These are phyloP conservation scores for Kazachstania bromeliacearum DNA, from an alignment of 805 yeast genomes.

Conservation along the genomic window DNA sequence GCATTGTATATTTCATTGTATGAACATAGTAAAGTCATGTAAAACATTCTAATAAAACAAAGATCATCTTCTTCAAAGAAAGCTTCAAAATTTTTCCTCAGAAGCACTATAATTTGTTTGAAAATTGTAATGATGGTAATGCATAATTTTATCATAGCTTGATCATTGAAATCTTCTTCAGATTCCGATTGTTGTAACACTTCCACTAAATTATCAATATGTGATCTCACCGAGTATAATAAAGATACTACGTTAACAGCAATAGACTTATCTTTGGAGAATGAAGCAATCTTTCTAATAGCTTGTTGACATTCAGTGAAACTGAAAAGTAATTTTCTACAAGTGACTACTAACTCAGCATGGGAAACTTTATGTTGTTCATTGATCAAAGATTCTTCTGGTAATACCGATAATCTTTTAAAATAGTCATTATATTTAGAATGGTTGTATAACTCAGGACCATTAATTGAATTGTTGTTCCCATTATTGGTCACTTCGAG, in stretches of 20 bases:
- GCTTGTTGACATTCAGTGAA: conserved; percentile 57
- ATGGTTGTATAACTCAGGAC: conserved; percentile 23
- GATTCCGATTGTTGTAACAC: conserved; percentile 44
- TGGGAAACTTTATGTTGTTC: conserved; percentile 22
- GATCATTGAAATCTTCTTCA: conserved; percentile 30
- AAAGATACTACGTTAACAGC: conserved; percentile 45
- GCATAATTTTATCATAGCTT: conserved; percentile 31
- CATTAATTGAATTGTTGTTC: neutral
- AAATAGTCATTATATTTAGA: conserved; percentile 52
- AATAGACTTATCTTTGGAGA: conserved; percentile 46
- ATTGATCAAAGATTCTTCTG: conserved; percentile 34
- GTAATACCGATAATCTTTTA: conserved; percentile 53
- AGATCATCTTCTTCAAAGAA: conserved; percentile 53
- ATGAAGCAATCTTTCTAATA: conserved; percentile 46
- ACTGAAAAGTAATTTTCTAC: conserved; percentile 54
- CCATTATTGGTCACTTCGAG: neutral
- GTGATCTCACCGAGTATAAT: conserved; percentile 43
- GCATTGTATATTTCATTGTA: conserved; percentile 63
- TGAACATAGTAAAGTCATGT: conserved; percentile 51
- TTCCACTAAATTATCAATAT: conserved; percentile 49
- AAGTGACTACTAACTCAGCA: conserved; percentile 29
- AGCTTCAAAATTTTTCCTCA: conserved; percentile 39
- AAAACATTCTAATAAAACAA: conserved; percentile 54
- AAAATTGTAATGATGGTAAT: conserved; percentile 37
- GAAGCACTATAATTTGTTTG: conserved; percentile 33